Conservation (phyloP, 2,329 filamentous ascomycete genomes). For the Penicillium rolfsii region DNA sequence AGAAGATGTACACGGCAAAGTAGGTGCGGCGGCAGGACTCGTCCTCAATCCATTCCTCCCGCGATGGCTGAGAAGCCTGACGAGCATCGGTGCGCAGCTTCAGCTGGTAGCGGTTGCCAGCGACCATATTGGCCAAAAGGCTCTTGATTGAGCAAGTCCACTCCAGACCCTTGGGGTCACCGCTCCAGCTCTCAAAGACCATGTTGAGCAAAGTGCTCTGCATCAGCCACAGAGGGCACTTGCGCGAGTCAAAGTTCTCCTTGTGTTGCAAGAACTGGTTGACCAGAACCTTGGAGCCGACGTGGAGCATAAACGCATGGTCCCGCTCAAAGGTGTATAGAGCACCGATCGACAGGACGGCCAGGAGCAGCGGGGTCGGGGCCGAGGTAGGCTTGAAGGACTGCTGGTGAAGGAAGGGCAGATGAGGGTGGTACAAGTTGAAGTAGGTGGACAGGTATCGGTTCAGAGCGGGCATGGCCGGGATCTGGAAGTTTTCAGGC, state of each 20-base stretch:
- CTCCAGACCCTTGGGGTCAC: conserved; percentile 93
- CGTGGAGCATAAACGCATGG: conserved; percentile 94
- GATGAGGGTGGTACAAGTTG: conserved; percentile 92
- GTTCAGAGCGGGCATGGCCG: conserved; percentile 78
- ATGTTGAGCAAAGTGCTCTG: conserved; percentile 96
- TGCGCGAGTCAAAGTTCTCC: conserved; percentile 97
- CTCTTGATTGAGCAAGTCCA: conserved; percentile 99
- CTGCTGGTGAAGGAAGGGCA: conserved; percentile 91
- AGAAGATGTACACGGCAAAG: conserved; percentile 99
- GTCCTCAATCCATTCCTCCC: conserved; percentile 93
- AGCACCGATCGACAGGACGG: conserved; percentile 91
- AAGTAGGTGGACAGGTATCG: conserved; percentile 95
- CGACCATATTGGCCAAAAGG: conserved; percentile 96
- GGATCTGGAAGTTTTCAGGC: conserved; percentile 86
- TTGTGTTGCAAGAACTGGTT: conserved; percentile 98
- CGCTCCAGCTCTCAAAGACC: conserved; percentile 99
- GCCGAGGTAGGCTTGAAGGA: conserved; percentile 82
- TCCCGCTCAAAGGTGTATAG: conserved; percentile 97
- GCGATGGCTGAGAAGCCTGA: conserved; percentile 72
- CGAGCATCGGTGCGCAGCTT: conserved; percentile 91
- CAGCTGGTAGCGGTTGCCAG: conserved; percentile 92
- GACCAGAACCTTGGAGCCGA: conserved; percentile 94
- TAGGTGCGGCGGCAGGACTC: conserved; percentile 96
- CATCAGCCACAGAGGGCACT: conserved; percentile 98
- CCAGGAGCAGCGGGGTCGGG: conserved; percentile 81